Evolutionary conservation across 305 asterid species (phyloP).

Genomic region (Fraxinus angustifolia): DNA sequence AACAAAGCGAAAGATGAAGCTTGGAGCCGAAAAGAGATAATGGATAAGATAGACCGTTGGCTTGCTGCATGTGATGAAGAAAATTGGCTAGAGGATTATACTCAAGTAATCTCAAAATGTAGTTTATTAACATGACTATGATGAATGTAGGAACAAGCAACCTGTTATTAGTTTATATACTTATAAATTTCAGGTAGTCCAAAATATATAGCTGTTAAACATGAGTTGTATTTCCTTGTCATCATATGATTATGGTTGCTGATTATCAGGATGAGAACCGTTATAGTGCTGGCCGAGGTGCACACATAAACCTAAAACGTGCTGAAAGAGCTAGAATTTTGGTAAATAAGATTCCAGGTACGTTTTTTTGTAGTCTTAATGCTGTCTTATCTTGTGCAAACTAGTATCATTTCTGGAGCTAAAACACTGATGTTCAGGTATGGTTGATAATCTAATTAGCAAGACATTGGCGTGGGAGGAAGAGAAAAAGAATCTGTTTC

Average conservation of each 20-base stretch:
- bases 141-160: neutral
- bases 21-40: slow-evolving; percentile 75
- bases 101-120: slow-evolving; percentile 44
- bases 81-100: slow-evolving; percentile 90
- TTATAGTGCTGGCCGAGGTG: slow-evolving; percentile 91
- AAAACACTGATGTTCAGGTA: slow-evolving; percentile 42
- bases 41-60: slow-evolving; percentile 84
- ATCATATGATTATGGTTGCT: neutral
- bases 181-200: neutral
- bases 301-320: slow-evolving; percentile 78
- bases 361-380: neutral
- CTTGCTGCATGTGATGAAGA: slow-evolving; percentile 92
- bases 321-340: slow-evolving; percentile 83
- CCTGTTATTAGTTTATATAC: neutral
- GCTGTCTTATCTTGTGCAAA: slow-evolving; percentile 14
- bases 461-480: slow-evolving; percentile 81
- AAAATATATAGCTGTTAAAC: neutral
- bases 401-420: slow-evolving; percentile 22
- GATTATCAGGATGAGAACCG: slow-evolving; percentile 65
- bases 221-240: neutral
- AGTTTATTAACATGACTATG: neutral
- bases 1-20: slow-evolving; percentile 70
- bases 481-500: slow-evolving; percentile 68
- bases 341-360: slow-evolving; percentile 88
- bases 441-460: slow-evolving; percentile 70